These are phyloP conservation scores for Spergularia bocconei DNA, from an alignment of 148 eudicot species.

Conservation along the genomic window DNA sequence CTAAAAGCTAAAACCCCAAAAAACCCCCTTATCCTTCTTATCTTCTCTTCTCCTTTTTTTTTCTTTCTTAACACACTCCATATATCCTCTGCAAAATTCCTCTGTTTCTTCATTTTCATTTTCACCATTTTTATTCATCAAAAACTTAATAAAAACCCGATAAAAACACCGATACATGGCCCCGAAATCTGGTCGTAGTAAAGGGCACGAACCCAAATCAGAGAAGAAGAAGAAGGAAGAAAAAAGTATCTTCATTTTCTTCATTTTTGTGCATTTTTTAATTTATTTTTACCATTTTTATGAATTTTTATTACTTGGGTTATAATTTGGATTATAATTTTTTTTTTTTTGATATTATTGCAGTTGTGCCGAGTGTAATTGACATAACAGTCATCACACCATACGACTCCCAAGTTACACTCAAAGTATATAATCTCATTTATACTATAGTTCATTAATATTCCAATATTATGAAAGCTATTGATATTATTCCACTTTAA, in stretches of 20 bases:
- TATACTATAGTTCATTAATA: too few relatives aligned
- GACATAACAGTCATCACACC: slow-evolving; percentile 85
- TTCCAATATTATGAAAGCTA: not conserved
- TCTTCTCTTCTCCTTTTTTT: slow-evolving; percentile 8
- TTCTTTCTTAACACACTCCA: not conserved
- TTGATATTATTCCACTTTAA: too few relatives aligned
- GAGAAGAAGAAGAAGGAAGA: slow-evolving; percentile 95
- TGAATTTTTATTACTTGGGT: not conserved
- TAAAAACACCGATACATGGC: slow-evolving; percentile 48
- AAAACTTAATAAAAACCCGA: not conserved
- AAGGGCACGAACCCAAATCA: slow-evolving; percentile 58
- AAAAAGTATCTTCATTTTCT: slow-evolving; percentile 41
- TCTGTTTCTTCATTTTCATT: not conserved
- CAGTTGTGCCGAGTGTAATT: slow-evolving; percentile 85
- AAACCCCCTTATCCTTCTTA: slow-evolving; percentile 25
- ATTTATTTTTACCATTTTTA: not conserved
- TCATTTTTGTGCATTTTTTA: not conserved
- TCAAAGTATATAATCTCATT: slow-evolving; percentile 49
- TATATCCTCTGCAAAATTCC: not conserved
- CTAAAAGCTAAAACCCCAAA: slow-evolving; percentile 37
- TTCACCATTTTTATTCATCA: not conserved
- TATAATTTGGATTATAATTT: not conserved
- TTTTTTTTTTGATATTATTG: slow-evolving; percentile 6
- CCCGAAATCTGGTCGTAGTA: slow-evolving; percentile 78
- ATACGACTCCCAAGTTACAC: slow-evolving; percentile 72